phyloP scores from a whole-genome alignment of 257 asterid species.

The Eucommia ulmoides region DNA sequence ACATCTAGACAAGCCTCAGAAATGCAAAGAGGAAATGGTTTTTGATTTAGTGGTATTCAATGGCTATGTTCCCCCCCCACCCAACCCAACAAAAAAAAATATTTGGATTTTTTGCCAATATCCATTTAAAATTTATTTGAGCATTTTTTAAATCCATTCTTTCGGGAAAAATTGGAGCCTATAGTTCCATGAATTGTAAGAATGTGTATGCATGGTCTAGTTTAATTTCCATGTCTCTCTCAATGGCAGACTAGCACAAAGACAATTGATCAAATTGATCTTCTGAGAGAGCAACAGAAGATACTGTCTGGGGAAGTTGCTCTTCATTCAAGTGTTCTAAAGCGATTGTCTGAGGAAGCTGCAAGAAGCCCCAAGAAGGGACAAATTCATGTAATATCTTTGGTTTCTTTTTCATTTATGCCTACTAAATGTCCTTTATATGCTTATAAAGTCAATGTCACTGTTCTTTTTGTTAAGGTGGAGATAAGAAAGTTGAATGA shows the following conservation, averaged over 20 bases:
- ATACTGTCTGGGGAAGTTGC: conserved; percentile 88
- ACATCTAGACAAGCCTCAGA: too few relatives aligned
- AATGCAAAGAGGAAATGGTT: too few relatives aligned
- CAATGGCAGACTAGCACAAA: conserved; percentile 53
- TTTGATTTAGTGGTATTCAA: too few relatives aligned
- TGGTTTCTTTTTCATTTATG: conserved; percentile 8
- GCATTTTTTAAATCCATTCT: too few relatives aligned
- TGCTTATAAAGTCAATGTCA: conserved; percentile 4
- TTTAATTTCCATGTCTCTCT: too few relatives aligned
- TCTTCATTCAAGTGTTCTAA: conserved; percentile 69
- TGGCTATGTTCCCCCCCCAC: too few relatives aligned
- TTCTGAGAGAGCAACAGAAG: conserved; percentile 85
- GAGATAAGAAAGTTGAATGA: conserved; percentile 68
- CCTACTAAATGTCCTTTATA: conserved; percentile 10
- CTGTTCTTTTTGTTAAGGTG: conserved; percentile 24
- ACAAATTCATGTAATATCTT: conserved; percentile 44
- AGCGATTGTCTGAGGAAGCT: conserved; percentile 73
- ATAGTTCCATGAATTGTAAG: too few relatives aligned
- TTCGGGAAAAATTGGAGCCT: too few relatives aligned
- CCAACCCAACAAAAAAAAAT: too few relatives aligned
- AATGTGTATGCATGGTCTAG: too few relatives aligned
- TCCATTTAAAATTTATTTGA: too few relatives aligned
- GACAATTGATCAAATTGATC: conserved; percentile 79
- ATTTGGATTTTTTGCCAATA: too few relatives aligned
- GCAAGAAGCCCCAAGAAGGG: conserved; percentile 49